A percentile compares a stretch with the other conserved stretches of the same genome.
phyloP scores from a whole-genome alignment of 2,329 filamentous ascomycete species.

The Ophiocordyceps camponoti-leonardi region DNA sequence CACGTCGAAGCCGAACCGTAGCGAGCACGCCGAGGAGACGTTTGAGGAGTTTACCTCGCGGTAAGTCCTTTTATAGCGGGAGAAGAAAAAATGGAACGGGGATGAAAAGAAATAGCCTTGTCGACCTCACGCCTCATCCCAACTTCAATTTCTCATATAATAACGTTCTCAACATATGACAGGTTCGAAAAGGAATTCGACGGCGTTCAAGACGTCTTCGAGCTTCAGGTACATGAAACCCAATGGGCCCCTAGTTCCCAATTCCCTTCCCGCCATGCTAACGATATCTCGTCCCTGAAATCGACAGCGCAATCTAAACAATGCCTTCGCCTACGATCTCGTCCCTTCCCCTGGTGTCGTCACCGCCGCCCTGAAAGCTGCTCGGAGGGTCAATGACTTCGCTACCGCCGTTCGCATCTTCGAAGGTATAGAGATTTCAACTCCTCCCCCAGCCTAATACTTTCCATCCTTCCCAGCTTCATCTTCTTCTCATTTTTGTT shows the following conservation, averaged over 20 bases:
- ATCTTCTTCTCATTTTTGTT: neutral
- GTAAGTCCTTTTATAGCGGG: slow-evolving; percentile 48
- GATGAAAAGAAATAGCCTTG: no score
- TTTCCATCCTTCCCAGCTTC: neutral
- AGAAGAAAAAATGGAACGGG: neutral
- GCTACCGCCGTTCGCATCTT: slow-evolving; percentile 97
- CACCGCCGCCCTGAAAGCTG: slow-evolving; percentile 79
- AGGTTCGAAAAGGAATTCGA: slow-evolving; percentile 99
- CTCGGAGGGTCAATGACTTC: slow-evolving; percentile 93
- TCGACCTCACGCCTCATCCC: neutral
- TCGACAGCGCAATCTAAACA: slow-evolving; percentile 76
- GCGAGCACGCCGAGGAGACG: slow-evolving; percentile 76
- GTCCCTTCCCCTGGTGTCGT: slow-evolving; percentile 88
- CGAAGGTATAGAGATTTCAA: slow-evolving; percentile 52
- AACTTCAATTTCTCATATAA: neutral
- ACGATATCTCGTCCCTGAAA: neutral
- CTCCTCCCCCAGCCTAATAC: neutral
- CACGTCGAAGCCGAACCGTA: slow-evolving; percentile 38
- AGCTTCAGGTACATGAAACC: slow-evolving; percentile 80
- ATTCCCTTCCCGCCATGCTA: no score
- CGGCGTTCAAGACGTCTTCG: slow-evolving; percentile 92
- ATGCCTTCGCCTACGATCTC: slow-evolving; percentile 99
- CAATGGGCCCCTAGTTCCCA: neutral
- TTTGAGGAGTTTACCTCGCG: slow-evolving; percentile 98
- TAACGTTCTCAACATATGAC: slow-evolving; percentile 3